phyloP scores from a whole-genome alignment of 768 basidiomycete genomes.

The Hirschioporus abietinus region DNA sequence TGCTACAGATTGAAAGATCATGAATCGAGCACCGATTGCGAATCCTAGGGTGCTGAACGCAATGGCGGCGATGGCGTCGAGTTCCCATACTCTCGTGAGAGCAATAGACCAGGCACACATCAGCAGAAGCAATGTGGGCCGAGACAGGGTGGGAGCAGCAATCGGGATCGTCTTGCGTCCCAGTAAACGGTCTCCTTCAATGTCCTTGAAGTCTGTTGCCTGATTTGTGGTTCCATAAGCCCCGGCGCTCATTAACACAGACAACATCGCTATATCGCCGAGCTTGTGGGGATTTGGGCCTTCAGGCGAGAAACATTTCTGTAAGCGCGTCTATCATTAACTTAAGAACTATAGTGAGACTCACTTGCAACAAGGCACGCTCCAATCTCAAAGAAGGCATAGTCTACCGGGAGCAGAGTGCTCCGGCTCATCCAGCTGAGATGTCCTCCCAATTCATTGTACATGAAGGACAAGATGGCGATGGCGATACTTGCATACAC shows the following conservation, averaged over 20 bases:
- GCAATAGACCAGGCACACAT: constrained; percentile 34
- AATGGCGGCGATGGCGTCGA: constrained; percentile 11
- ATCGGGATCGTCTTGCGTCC: constrained; percentile 42
- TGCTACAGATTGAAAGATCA: constrained; percentile 9
- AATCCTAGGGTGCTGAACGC: constrained; percentile 14
- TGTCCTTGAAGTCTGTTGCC: constrained; percentile 43
- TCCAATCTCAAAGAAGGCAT: neutral
- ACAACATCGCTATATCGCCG: constrained; percentile 15
- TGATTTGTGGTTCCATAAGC: constrained; percentile 40
- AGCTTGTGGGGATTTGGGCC: constrained; percentile 4
- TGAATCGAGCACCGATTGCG: constrained; percentile 18
- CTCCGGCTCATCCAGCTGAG: neutral
- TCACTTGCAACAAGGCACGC: neutral
- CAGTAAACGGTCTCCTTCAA: constrained; percentile 33
- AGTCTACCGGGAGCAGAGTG: neutral
- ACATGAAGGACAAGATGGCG: constrained; percentile 13
- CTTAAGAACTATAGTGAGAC: neutral
- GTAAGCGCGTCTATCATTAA: neutral
- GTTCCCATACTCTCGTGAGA: constrained; percentile 31
- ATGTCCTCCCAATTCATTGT: neutral
- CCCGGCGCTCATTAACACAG: constrained; percentile 22
- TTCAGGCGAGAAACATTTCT: neutral
- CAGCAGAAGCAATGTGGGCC: constrained; percentile 26
- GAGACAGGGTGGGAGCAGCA: constrained; percentile 30
- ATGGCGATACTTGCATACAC: constrained; percentile 30